phyloP scores from a whole-genome alignment of 768 basidiomycete genomes.

The Pseudohyphozyma bogoriensis region DNA sequence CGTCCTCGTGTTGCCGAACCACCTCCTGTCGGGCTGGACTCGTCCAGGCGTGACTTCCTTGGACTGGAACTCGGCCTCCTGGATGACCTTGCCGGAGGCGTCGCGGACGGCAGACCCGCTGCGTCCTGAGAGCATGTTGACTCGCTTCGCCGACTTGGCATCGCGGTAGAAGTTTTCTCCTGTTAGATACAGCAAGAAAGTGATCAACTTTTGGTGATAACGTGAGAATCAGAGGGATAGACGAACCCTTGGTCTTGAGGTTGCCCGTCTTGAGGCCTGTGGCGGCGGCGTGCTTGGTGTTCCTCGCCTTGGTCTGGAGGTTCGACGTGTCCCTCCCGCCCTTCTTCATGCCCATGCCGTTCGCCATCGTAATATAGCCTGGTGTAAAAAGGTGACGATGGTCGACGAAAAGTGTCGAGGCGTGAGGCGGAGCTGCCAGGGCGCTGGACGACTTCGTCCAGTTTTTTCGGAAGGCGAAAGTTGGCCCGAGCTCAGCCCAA shows the following conservation, averaged over 20 bases:
- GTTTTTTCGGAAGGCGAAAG: no score
- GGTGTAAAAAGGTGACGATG: no score
- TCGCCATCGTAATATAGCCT: no score
- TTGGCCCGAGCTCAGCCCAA: no score
- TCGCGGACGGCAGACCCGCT: constrained; percentile 67
- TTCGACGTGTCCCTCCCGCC: constrained; percentile 23
- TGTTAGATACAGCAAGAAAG: background rate
- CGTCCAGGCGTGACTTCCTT: constrained; percentile 82
- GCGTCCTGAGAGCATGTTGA: constrained; percentile 88
- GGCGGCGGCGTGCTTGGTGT: constrained; percentile 19
- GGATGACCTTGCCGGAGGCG: constrained; percentile 78
- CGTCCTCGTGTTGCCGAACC: constrained; percentile 99
- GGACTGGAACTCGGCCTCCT: constrained; percentile 92
- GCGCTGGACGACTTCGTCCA: no score
- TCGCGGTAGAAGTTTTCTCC: constrained; percentile 94
- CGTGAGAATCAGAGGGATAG: background rate
- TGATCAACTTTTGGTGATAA: background rate
- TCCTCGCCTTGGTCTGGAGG: constrained; percentile 14
- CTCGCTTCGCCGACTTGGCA: constrained; percentile 67
- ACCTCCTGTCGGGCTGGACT: constrained; percentile 87
- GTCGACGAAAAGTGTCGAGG: no score
- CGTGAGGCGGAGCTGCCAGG: no score
- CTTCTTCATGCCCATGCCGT: no score
- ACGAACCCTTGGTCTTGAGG: constrained; percentile 22
- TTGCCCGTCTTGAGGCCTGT: constrained; percentile 30